Percentiles rank a stretch among this genome's conserved stretches.
Evolutionary conservation across 2,329 filamentous ascomycete genomes (phyloP).

Genomic region (Xylaria arbuscula): DNA sequence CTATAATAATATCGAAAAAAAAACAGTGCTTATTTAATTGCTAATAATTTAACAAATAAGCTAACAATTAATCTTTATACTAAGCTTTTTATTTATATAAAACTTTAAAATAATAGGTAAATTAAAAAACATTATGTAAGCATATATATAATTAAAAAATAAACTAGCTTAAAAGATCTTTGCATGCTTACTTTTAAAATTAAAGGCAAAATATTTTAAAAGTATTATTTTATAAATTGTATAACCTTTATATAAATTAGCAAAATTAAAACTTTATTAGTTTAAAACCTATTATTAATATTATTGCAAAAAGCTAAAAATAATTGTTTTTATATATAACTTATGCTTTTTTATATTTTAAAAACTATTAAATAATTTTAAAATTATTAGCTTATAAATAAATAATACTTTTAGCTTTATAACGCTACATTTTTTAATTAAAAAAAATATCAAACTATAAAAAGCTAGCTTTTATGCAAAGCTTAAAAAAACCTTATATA

Average conservation of each 20-base stretch:
- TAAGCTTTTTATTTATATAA: not conserved
- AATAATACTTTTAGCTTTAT: constrained; percentile 10
- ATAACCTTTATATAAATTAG: too few species aligned
- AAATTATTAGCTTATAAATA: constrained; percentile 1
- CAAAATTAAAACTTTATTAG: too few species aligned
- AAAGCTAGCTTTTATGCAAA: not conserved
- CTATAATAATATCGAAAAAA: not conserved
- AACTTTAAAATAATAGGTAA: too few species aligned
- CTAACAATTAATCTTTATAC: not conserved
- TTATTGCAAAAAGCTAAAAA: constrained; percentile 5
- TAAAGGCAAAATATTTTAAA: too few species aligned
- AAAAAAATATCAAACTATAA: constrained; percentile 7
- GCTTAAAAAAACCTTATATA: not conserved
- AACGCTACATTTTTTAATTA: not conserved
- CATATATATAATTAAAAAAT: too few species aligned
- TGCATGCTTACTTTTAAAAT: too few species aligned
- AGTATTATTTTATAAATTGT: too few species aligned
- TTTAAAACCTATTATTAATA: not conserved
- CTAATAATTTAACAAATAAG: not conserved
- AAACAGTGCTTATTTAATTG: not conserved
- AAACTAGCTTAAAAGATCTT: too few species aligned
- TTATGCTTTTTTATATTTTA: not conserved
- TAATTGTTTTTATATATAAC: constrained; percentile 5
- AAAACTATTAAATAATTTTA: not conserved
- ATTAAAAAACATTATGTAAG: too few species aligned